These are phyloP conservation scores for Symbiodinium pilosum DNA, from an alignment of 73 alveolate species.

Conservation along the genomic window DNA sequence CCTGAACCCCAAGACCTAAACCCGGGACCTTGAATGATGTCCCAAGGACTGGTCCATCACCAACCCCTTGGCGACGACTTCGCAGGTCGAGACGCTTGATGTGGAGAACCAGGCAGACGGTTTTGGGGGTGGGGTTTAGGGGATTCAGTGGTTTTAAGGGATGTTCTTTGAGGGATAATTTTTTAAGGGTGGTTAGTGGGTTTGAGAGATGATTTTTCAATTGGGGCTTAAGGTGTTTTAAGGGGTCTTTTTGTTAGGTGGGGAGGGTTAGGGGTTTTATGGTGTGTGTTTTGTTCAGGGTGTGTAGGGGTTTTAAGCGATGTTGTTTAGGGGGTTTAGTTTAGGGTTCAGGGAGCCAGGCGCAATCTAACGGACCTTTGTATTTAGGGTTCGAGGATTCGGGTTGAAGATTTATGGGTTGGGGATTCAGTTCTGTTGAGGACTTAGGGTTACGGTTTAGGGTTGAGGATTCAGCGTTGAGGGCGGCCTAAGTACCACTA, in stretches of 20 bases:
- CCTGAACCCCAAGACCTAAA: neutral
- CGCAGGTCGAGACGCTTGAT: slow-evolving; percentile 90
- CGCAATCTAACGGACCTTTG: neutral
- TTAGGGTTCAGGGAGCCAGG: neutral
- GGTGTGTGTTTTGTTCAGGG: neutral
- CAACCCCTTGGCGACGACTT: slow-evolving; percentile 81
- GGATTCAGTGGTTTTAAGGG: neutral
- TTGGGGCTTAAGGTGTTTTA: neutral
- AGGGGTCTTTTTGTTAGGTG: neutral
- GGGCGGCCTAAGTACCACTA: too few relatives aligned
- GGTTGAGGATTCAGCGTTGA: neutral
- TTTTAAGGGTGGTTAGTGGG: too few relatives aligned
- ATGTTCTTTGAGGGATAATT: too few relatives aligned
- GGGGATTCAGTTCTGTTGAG: neutral
- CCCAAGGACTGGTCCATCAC: slow-evolving; percentile 74
- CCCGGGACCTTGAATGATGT: neutral
- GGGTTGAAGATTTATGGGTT: neutral
- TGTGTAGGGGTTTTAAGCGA: neutral
- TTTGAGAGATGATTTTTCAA: neutral
- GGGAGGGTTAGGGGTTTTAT: neutral
- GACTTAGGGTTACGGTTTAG: neutral
- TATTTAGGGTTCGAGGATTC: too few relatives aligned
- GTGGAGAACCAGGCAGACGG: slow-evolving; percentile 61
- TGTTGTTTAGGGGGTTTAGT: neutral
- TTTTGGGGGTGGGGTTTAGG: too few relatives aligned